These are phyloP conservation scores for Onygena corvina DNA, from an alignment of 2,329 filamentous ascomycete species.

Conservation along the genomic window DNA sequence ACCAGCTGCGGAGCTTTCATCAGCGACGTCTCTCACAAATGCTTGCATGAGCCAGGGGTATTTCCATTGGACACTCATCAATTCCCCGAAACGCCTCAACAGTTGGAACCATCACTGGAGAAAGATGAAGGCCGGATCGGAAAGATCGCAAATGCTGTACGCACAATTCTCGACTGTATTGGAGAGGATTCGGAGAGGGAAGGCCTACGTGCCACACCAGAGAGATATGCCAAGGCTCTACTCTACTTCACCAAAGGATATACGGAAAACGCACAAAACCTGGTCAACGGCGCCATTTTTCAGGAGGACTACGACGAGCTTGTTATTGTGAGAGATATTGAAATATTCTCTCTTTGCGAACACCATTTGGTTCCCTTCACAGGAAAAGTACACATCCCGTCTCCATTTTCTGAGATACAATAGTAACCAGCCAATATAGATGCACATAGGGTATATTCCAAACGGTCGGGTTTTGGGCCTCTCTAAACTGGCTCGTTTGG, in stretches of 20 bases:
- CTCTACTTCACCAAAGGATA: conserved; percentile 95
- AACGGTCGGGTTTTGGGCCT: conserved; percentile 83
- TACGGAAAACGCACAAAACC: conserved; percentile 80
- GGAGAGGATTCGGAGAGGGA: conserved; percentile 55
- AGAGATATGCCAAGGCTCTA: conserved; percentile 88
- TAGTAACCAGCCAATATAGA: too few relatives aligned
- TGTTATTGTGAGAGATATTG: conserved; percentile 96
- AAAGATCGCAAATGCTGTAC: conserved; percentile 51
- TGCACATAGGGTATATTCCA: conserved; percentile 98
- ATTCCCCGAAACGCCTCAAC: too few relatives aligned
- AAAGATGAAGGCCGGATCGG: conserved; percentile 45
- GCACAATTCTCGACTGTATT: conserved; percentile 53
- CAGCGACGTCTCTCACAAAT: too few relatives aligned
- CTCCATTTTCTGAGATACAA: conserved; percentile 6
- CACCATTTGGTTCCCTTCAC: conserved; percentile 95
- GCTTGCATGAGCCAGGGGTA: too few relatives aligned
- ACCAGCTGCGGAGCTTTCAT: too few relatives aligned
- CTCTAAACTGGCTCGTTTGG: conserved; percentile 88
- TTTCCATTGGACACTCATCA: too few relatives aligned
- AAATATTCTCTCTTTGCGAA: conserved; percentile 88
- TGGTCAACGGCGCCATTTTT: conserved; percentile 90
- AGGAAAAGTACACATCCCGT: conserved; percentile 57
- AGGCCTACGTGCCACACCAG: conserved; percentile 54
- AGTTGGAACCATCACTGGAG: conserved; percentile 46
- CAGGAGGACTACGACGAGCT: conserved; percentile 94